phyloP scores from a whole-genome alignment of 495 filamentous ascomycete species.

The Paragyromitra xinjiangensis region DNA sequence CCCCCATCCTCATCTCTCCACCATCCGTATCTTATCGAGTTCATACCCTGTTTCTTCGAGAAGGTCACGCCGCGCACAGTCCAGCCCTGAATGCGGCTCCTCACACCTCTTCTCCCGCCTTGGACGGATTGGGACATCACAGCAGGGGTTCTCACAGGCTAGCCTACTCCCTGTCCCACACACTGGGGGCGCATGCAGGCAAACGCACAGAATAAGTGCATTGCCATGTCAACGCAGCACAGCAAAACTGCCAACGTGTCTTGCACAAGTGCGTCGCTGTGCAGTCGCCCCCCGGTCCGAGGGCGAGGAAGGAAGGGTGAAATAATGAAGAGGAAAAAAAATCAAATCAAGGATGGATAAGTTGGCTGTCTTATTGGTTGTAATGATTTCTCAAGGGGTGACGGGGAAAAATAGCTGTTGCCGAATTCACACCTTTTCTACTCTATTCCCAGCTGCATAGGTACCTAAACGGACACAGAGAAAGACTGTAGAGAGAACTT shows the following conservation, averaged over 20 bases:
- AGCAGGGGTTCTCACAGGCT: slow-evolving; percentile 37
- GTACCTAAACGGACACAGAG: slow-evolving; percentile 2
- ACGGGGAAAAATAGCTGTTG: slow-evolving; percentile 4
- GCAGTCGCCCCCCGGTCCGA: slow-evolving; percentile 29
- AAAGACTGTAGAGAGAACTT: slow-evolving; percentile 11
- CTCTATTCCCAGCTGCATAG: slow-evolving; percentile 15
- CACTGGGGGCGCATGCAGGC: slow-evolving; percentile 28
- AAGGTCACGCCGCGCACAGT: slow-evolving; percentile 23
- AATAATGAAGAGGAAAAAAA: slow-evolving; percentile 5
- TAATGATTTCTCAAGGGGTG: background rate
- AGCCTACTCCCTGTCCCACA: slow-evolving; percentile 22
- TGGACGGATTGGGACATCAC: slow-evolving; percentile 23
- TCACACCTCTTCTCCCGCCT: background rate
- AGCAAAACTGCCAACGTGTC: slow-evolving; percentile 52
- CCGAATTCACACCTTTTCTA: slow-evolving; percentile 11
- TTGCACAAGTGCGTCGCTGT: slow-evolving; percentile 37
- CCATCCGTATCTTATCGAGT: slow-evolving; percentile 25
- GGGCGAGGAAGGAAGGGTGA: slow-evolving; percentile 2
- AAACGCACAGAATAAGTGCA: slow-evolving; percentile 28
- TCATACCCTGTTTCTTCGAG: slow-evolving; percentile 3
- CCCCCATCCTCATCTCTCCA: slow-evolving; percentile 1
- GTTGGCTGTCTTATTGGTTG: slow-evolving; percentile 28
- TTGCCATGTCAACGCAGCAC: slow-evolving; percentile 45
- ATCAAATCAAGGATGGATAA: slow-evolving; percentile 6
- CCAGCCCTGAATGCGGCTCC: slow-evolving; percentile 38